Conservation (phyloP, 2,329 filamentous ascomycete genomes). For the Colletotrichum kahawae region DNA sequence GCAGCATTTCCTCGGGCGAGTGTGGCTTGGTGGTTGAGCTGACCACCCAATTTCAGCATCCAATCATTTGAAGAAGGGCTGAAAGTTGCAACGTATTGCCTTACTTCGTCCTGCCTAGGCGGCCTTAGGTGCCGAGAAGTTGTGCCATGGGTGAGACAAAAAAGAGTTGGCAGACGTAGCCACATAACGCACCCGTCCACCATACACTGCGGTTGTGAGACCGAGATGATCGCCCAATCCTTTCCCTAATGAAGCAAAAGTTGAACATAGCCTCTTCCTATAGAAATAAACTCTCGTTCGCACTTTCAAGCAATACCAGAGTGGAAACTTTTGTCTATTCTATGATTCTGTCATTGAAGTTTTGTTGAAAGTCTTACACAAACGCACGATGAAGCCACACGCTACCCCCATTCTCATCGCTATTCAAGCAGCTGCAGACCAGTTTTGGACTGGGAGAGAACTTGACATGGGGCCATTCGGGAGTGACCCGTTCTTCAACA, state of each 20-base stretch:
- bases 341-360: not conserved
- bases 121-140: not conserved
- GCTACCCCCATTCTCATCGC: not conserved
- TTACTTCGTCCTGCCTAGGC: not conserved
- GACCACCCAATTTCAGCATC: not conserved
- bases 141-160: not conserved
- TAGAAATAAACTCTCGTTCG: not conserved
- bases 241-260: not conserved
- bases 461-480: not conserved
- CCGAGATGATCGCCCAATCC: not conserved
- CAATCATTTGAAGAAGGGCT: not conserved
- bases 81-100: not conserved
- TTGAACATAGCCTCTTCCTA: not conserved
- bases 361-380: not conserved
- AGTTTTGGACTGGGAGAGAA: not conserved
- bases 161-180: not conserved
- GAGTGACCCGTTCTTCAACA: not conserved
- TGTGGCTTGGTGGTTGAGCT: not conserved
- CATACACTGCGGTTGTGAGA: not conserved
- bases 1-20: not conserved
- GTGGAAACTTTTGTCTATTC: not conserved
- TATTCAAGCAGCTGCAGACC: not conserved
- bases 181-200: not conserved
- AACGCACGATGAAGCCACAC: not conserved
- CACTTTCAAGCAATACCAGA: not conserved